Base-by-base conservation (phyloP, 1,284 basidiomycete species). In the Neolentinus lepideus region DNA sequence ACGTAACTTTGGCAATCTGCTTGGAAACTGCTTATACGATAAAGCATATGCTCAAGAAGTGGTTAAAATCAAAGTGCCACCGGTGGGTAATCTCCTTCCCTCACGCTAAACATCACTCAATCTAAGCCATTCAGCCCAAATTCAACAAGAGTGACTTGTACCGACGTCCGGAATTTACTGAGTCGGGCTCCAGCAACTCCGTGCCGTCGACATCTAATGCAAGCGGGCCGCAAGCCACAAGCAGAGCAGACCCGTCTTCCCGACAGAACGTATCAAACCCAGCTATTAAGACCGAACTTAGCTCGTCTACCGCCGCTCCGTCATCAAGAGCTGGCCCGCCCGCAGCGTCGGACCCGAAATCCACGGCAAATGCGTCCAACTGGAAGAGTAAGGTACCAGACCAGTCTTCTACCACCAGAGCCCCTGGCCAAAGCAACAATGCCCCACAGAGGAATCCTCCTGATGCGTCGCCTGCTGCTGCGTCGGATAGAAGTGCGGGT, bases 21-120 rank as follows among this genome's bases (percentile, higher is more conserved):
- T 98, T 10, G 96, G 95, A 8, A 97, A 98, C 66, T 99, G 96
- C 69, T 73, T 98, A 24, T 98, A 98, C 66, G 96, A 98, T 72
- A 95, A 94, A 71, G 72, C 83, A 14, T 98, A 93, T 67, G 81
- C 90, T 0, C 81, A 88, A 57, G 88, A 95, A 64, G 79, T 98
- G 14, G 75, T 84, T 50, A 95, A 95, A 71, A 87, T 98, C 60
- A 94, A 90, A 66, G 84, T 89, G 1, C 80, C 81, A 43, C 83
- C 84, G 1, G 93, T 94, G 64, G 60, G 87, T 79, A 4, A 46
- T 26, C n/a, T 29, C 22, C 35, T 45, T 33, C 31, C 35, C 11
- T 31, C 6, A 27, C 11, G 54, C 16, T 46, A 19, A 45, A 8
- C 29, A 14, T 27, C n/a, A 26, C 4, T 52, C 38, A 43, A 33